A percentile compares a stretch with the other conserved stretches of the same genome.
Conservation (phyloP, 495 filamentous ascomycete genomes). For the Chlorociboria aeruginascens region DNA sequence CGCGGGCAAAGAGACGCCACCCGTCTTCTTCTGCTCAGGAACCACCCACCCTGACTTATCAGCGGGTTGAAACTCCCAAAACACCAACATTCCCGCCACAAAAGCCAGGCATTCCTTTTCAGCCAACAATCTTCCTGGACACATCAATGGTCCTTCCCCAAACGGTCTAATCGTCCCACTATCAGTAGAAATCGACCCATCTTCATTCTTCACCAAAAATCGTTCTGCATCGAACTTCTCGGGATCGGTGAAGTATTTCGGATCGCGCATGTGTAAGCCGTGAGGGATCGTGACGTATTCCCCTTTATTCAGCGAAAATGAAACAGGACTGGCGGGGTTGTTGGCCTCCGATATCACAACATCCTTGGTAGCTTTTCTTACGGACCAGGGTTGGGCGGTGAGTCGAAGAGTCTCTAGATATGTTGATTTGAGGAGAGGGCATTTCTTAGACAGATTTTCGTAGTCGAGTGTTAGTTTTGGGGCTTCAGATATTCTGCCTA, state of each 20-base stretch:
- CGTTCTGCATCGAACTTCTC: conserved; percentile 39
- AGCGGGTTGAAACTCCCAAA: conserved; percentile 28
- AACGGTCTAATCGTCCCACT: conserved; percentile 30
- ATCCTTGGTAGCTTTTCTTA: conserved; percentile 10
- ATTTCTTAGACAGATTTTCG: conserved; percentile 31
- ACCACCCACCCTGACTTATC: conserved; percentile 20
- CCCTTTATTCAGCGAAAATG: conserved; percentile 36
- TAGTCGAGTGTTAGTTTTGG: conserved; percentile 36
- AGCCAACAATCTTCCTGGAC: conserved; percentile 24
- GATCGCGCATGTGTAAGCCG: conserved; percentile 37
- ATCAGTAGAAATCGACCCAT: conserved; percentile 19
- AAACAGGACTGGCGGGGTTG: background rate
- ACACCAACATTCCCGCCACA: conserved; percentile 24
- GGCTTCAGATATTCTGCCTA: conserved; percentile 43
- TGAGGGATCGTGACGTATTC: conserved; percentile 36
- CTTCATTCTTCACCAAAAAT: conserved; percentile 32
- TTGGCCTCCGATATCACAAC: conserved; percentile 5
- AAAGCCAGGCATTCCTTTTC: conserved; percentile 25
- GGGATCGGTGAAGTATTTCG: conserved; percentile 35
- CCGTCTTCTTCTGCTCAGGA: conserved; percentile 18
- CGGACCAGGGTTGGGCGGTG: conserved; percentile 33
- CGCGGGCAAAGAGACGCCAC: conserved; percentile 13
- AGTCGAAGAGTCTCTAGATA: conserved; percentile 44
- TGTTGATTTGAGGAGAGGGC: conserved; percentile 39
- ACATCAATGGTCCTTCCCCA: conserved; percentile 24